Evolutionary conservation across 2,329 filamentous ascomycete species (phyloP), one percentile per base, ranked within the genome.

Genomic region (Hypoxylon sp.): DNA sequence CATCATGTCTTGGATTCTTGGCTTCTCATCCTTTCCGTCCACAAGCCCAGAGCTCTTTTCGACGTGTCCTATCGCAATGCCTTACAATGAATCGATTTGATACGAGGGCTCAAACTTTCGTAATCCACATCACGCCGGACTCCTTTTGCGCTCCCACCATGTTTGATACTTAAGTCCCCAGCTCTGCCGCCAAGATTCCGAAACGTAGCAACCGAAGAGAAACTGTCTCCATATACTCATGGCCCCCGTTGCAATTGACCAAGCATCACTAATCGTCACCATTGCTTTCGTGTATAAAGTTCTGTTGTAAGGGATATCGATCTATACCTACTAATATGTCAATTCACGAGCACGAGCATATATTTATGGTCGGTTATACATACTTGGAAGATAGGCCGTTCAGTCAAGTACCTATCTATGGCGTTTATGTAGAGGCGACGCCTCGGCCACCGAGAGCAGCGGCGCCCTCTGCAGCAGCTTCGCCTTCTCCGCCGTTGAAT

Each of bases 401-500:
- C 38, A 49, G 26, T 45, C 16, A 20, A 24, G n/a, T 22, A 16
- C 26, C 2, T 28, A 20, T 1, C 1, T 28, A 20, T 1, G 1
- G n/a, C 40, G 18, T 44, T 40, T 56, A 63, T 52, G 42, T n/a
- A 12, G 62, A 63, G 26, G 50, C 54, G 22, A 56, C 57, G 5
- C 55, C 53, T 9, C 62, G 11, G 4, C 53, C 61, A 40, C 32
- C 48, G 11, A 61, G 42, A 3, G 66, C 69, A 3, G 68, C 70
- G n/a, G 68, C 71, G 20, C 61, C 64, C 22, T 68, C 65, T 2
- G 57, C 45, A 14, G 60, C 69, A 5, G 68, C 70, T 22, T 63
- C 67, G 11, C 59, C 69, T 38, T 70, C 71, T 16, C 8, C 65
- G 20, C 67, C 67, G 48, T 48, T 77, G 65, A 83, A 83, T 65